Percentiles rank a stretch among this genome's conserved stretches.
These are phyloP conservation scores for Yamadazyma dushanensis DNA, from an alignment of 1,139 yeast genomes.

Conservation along the genomic window DNA sequence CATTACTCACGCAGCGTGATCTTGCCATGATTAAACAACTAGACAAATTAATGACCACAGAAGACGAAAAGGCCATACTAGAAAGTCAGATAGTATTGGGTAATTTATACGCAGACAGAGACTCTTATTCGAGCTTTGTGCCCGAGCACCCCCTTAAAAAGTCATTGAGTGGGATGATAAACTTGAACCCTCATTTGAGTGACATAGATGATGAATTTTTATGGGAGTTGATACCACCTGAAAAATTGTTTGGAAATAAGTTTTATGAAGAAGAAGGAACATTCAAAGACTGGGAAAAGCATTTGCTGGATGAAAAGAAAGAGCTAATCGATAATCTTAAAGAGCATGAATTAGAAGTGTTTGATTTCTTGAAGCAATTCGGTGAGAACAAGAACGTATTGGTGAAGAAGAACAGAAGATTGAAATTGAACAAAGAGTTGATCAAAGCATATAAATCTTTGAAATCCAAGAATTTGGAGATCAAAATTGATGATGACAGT, in stretches of 20 bases:
- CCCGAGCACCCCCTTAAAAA: conserved; percentile 43
- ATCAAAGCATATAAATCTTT: conserved; percentile 27
- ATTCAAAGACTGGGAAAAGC: conserved; percentile 40
- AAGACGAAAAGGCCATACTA: conserved; percentile 26
- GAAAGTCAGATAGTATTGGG: conserved; percentile 28
- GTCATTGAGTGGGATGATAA: conserved; percentile 43
- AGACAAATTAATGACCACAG: conserved; percentile 25
- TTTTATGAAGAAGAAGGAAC: conserved; percentile 35
- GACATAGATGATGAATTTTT: conserved; percentile 43
- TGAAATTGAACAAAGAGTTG: conserved; percentile 30
- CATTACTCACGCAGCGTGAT: conserved; percentile 26
- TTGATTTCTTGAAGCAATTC: conserved; percentile 14
- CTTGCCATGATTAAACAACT: conserved; percentile 27
- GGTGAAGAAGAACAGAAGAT: conserved; percentile 25
- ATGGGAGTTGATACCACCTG: conserved; percentile 41
- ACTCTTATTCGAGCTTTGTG: conserved; percentile 24
- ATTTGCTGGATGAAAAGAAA: conserved; percentile 15
- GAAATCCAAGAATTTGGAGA: conserved; percentile 17
- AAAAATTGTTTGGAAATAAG: conserved; percentile 35
- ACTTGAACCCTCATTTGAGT: conserved; percentile 35
- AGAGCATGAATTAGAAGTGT: conserved; percentile 14
- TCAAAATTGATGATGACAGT: conserved; percentile 11
- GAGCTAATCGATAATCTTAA: conserved; percentile 14
- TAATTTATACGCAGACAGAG: conserved; percentile 30
- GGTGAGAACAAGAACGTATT: conserved; percentile 18